Conservation (phyloP, 2,329 filamentous ascomycete species). For the Macrophomina phaseolina region DNA sequence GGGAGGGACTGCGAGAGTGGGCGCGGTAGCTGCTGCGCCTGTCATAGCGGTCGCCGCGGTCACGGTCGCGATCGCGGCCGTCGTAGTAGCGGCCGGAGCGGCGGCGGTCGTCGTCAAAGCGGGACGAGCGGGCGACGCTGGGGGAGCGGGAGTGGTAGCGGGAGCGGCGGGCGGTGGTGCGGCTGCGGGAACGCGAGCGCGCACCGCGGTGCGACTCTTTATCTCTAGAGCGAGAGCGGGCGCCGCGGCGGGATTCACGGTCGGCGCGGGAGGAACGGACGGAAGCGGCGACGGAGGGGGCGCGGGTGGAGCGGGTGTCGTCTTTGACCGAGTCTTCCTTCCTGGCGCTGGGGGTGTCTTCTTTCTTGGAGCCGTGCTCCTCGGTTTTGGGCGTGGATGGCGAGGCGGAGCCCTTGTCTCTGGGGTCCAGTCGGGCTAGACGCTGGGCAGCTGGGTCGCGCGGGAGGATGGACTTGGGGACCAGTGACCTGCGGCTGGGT, state of each 20-base stretch:
- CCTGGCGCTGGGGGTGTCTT: not conserved
- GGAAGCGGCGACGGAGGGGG: constrained; percentile 18
- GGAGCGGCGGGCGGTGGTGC: constrained; percentile 15
- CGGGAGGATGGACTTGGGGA: constrained; percentile 35
- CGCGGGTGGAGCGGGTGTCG: constrained; percentile 13
- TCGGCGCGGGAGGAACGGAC: constrained; percentile 20
- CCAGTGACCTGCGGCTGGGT: constrained; percentile 45
- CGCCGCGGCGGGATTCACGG: constrained; percentile 34
- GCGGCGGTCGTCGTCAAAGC: constrained; percentile 33
- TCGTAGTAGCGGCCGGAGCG: constrained; percentile 33
- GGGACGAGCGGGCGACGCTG: constrained; percentile 35
- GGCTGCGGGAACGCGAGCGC: constrained; percentile 41
- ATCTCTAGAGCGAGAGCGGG: constrained; percentile 22
- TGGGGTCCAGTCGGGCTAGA: constrained; percentile 38
- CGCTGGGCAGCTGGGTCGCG: constrained; percentile 38
- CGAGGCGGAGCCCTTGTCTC: constrained; percentile 6
- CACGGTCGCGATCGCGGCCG: constrained; percentile 31
- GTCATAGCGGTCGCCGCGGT: constrained; percentile 15
- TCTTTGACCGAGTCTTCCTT: constrained; percentile 17
- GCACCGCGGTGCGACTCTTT: constrained; percentile 30
- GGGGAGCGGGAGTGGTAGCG: constrained; percentile 31
- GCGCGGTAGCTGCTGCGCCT: constrained; percentile 12
- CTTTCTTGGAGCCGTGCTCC: not conserved
- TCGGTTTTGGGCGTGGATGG: constrained; percentile 5
- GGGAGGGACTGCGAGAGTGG: constrained; percentile 11